Conservation (phyloP, 257 asterid species). For the Fraxinus quadrangulata region DNA sequence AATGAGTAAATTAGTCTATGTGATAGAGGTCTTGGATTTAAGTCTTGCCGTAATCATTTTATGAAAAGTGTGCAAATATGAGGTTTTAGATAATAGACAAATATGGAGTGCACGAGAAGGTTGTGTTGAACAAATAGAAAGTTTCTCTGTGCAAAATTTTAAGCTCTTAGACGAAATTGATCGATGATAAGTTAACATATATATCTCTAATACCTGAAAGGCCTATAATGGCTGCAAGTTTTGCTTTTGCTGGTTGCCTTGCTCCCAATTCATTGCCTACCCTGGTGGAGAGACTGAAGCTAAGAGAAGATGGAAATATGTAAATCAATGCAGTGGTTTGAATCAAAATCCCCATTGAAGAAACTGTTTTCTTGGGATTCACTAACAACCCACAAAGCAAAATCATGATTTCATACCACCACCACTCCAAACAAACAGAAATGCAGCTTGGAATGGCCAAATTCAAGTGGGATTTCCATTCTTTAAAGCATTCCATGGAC, state of each 20-base stretch:
- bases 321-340: conserved; percentile 37
- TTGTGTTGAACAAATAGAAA: too few relatives aligned
- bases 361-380: conserved; percentile 30
- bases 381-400: conserved; percentile 30
- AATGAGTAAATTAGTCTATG: too few relatives aligned
- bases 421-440: conserved; percentile 39
- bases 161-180: not conserved
- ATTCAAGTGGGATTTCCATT: conserved; percentile 31
- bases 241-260: conserved; percentile 24
- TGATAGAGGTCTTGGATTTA: not conserved
- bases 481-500: conserved; percentile 34
- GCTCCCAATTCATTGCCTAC: conserved; percentile 38
- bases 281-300: conserved; percentile 38
- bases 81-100: not conserved
- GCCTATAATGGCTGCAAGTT: conserved; percentile 29
- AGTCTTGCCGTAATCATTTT: not conserved
- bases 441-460: conserved; percentile 40
- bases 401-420: conserved; percentile 46
- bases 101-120: too few relatives aligned
- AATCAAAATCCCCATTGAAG: conserved; percentile 38
- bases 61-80: not conserved
- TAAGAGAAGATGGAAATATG: conserved; percentile 39
- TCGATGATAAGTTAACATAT: not conserved
- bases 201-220: conserved; percentile 9
- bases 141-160: not conserved